phyloP scores from a whole-genome alignment of 2,329 filamentous ascomycete species.

The Scedosporium boydii region DNA sequence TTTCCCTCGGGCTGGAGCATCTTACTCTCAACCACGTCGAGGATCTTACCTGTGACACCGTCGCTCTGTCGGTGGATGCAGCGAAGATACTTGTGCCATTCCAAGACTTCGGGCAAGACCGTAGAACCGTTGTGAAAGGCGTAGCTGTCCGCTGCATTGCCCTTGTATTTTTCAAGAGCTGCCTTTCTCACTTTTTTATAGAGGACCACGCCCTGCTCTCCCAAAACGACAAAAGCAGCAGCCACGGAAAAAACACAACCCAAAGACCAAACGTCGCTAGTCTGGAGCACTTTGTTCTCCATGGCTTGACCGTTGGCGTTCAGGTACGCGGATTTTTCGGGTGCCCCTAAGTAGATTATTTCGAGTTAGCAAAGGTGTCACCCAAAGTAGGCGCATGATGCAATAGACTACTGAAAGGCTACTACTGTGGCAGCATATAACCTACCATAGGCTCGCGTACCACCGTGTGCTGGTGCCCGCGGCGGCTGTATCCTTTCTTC shows the following conservation, averaged over 20 bases:
- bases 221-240: slow-evolving; percentile 26
- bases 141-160: no score
- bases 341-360: background rate
- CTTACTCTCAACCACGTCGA: slow-evolving; percentile 16
- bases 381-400: background rate
- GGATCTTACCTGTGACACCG: slow-evolving; percentile 11
- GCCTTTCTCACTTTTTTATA: background rate
- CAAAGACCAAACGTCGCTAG: slow-evolving; percentile 29
- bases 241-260: slow-evolving; percentile 27
- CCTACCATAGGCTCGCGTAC: slow-evolving; percentile 26
- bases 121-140: background rate
- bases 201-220: slow-evolving; percentile 9
- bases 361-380: background rate
- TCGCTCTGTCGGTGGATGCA: slow-evolving; percentile 10
- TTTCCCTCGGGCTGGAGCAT: slow-evolving; percentile 10
- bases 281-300: slow-evolving; percentile 14
- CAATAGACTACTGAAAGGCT: no score
- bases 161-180: background rate
- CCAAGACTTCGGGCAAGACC: background rate
- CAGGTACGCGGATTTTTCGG: background rate
- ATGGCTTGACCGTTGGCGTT: background rate
- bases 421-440: background rate
- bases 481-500: no score
- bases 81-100: background rate
- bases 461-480: slow-evolving; percentile 12